Percentiles rank a stretch among this genome's conserved stretches.
Conservation (phyloP, 2,329 filamentous ascomycete species). For the Stagonosporopsis chrysanthemi region DNA sequence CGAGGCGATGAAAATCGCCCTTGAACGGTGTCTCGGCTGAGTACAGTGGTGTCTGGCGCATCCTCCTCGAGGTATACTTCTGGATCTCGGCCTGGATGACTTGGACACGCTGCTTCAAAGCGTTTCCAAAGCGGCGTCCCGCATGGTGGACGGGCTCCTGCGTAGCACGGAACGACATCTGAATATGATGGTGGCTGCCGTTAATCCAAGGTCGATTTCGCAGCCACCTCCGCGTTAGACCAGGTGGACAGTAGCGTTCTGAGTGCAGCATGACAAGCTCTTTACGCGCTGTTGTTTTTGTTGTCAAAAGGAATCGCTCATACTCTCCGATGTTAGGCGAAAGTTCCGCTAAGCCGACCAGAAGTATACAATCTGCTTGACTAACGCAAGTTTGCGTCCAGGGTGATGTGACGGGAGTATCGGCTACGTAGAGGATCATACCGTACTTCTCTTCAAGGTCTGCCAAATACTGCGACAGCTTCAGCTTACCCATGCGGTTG, state of each 20-base stretch:
- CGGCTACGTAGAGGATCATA: slow-evolving; percentile 92
- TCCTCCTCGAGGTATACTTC: slow-evolving; percentile 93
- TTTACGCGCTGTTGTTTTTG: slow-evolving; percentile 96
- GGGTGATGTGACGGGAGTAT: slow-evolving; percentile 94
- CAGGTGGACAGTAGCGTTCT: slow-evolving; percentile 85
- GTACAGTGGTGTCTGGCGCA: slow-evolving; percentile 88
- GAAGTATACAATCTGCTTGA: slow-evolving; percentile 93
- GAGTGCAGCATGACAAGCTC: slow-evolving; percentile 88
- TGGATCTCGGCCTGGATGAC: slow-evolving; percentile 96
- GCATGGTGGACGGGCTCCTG: slow-evolving; percentile 78
- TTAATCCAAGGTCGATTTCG: slow-evolving; percentile 95
- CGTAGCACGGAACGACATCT: slow-evolving; percentile 86
- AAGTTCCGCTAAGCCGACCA: slow-evolving; percentile 89
- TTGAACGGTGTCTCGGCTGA: slow-evolving; percentile 93
- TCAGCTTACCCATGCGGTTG: slow-evolving; percentile 95
- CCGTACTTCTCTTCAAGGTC: slow-evolving; percentile 98
- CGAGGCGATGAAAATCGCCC: slow-evolving; percentile 93
- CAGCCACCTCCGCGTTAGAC: slow-evolving; percentile 87
- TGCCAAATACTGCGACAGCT: slow-evolving; percentile 92
- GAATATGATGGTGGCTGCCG: slow-evolving; percentile 94
- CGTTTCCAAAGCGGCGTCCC: slow-evolving; percentile 80
- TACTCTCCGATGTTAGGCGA: slow-evolving; percentile 94
- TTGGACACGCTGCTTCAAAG: slow-evolving; percentile 90
- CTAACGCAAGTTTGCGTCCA: slow-evolving; percentile 99
- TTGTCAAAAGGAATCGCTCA: slow-evolving; percentile 92